phyloP scores from a whole-genome alignment of 2,329 filamentous ascomycete species.

The Colletotrichum chlorophyti region DNA sequence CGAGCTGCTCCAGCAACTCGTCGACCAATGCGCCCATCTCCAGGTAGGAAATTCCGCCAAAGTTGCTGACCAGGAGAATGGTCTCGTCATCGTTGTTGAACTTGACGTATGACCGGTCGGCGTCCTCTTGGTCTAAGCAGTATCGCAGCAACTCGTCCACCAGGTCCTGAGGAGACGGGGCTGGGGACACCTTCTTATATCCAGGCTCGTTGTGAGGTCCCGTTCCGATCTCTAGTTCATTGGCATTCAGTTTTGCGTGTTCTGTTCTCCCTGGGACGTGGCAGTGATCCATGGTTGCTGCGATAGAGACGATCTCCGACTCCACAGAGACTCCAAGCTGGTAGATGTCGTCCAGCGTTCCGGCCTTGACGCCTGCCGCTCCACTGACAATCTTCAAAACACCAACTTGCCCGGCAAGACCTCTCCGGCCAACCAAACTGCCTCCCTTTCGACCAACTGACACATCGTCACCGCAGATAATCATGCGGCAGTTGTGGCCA shows the following conservation, averaged over 20 bases:
- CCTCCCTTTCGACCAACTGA: conserved; percentile 62
- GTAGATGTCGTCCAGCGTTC: conserved; percentile 56
- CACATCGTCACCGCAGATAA: conserved; percentile 71
- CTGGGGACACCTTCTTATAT: conserved; percentile 61
- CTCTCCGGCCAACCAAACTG: conserved; percentile 65
- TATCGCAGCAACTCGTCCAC: conserved; percentile 64
- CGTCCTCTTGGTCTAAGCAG: conserved; percentile 64
- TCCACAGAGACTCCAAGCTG: conserved; percentile 56
- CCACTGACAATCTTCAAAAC: conserved; percentile 65
- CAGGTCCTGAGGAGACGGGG: conserved; percentile 54
- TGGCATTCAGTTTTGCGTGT: conserved; percentile 52
- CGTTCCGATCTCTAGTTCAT: conserved; percentile 69
- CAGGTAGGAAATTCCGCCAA: conserved; percentile 63
- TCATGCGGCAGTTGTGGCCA: conserved; percentile 61
- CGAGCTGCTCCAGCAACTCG: conserved; percentile 59
- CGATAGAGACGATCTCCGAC: conserved; percentile 61
- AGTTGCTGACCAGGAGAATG: conserved; percentile 64
- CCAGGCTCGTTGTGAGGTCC: conserved; percentile 73
- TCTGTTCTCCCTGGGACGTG: conserved; percentile 62
- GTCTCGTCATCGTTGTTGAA: conserved; percentile 55
- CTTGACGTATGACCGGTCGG: conserved; percentile 55
- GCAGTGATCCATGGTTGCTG: conserved; percentile 66
- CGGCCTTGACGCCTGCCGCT: conserved; percentile 50
- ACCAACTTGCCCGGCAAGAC: conserved; percentile 66
- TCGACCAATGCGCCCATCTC: conserved; percentile 62